Evolutionary conservation across 306 rosid species (phyloP), one percentile per base, ranked within the genome.

Genomic region (Cucumis melo): DNA sequence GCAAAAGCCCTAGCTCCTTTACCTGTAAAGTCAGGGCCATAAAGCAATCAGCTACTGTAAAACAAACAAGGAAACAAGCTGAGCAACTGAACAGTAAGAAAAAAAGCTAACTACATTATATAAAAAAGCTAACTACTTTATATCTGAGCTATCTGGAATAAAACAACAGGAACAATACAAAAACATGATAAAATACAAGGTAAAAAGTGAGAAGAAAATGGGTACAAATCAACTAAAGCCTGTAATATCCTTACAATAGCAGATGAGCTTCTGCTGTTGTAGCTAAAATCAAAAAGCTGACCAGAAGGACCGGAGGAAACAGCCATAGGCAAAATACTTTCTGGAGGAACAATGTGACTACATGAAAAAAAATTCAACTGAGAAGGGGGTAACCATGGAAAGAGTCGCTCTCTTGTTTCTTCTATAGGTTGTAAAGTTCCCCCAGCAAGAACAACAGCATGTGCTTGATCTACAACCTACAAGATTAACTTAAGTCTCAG

Each of bases 361-460:
- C 97, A 91, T 42, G 98, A 89, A 86, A 94, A 94, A 83, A 94
- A 94, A 46, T 87, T 88, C 84, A 93, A 81, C 80, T 84, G 82
- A 66, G 88, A 66, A 13, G 65, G 85, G 64, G 87, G 90, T 81
- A 94, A 77, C 89, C 88, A 82, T 24, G 96, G 96, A 85, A 94
- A 91, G 76, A 94, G 96, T 74, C 97, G 84, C 80, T 87, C 98
- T 84, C 94, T 83, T 64, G 91, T 89, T 86, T 94, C 98, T 84
- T 91, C 98, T 81, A 89, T 87, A 70, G 98, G 98, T 79, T 90
- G 97, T 77, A 91, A 87, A 63, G 98, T 94, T 76, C 97, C 96
- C 36, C 98, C 98, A 38, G 93, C 92, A 85, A 94, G 83, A 65
- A 94, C 79, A 39, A 91, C 94, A 5, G 98, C 96, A 83, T 89